A percentile compares a stretch with the other conserved stretches of the same genome.
These are phyloP conservation scores for Stevia rebaudiana DNA, from an alignment of 140 eudicot genomes.

Conservation along the genomic window DNA sequence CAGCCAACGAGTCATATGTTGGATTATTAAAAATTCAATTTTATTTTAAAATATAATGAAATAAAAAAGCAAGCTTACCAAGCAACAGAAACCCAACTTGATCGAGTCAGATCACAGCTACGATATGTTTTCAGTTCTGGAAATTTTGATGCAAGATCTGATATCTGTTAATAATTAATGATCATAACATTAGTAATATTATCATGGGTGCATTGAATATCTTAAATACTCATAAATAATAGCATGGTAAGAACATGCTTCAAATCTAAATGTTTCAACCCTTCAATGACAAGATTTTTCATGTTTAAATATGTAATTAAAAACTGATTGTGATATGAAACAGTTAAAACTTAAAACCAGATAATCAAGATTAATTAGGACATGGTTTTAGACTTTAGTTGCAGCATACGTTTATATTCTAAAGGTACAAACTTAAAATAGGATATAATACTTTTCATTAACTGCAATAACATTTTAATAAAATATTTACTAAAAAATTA, in stretches of 20 bases:
- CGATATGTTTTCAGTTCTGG: slow-evolving; percentile 50
- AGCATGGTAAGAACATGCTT: background rate
- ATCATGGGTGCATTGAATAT: background rate
- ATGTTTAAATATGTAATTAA: background rate
- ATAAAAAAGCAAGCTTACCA: slow-evolving; percentile 37
- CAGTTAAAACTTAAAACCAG: background rate
- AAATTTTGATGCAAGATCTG: slow-evolving; percentile 45
- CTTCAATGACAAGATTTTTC: background rate
- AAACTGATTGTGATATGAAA: background rate
- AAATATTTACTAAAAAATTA: background rate
- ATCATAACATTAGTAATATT: background rate
- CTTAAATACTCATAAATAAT: background rate
- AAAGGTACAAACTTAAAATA: background rate
- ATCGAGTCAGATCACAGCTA: slow-evolving; percentile 73
- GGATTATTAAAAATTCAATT: too few relatives aligned
- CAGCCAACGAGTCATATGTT: too few relatives aligned
- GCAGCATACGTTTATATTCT: background rate
- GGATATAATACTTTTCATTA: background rate
- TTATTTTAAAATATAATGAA: background rate
- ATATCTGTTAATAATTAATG: slow-evolving; percentile 33
- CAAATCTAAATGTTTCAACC: background rate
- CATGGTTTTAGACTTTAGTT: background rate
- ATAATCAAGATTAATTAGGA: background rate
- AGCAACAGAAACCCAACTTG: slow-evolving; percentile 88
- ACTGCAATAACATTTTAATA: background rate